Conservation (phyloP, 805 yeast species). For the Yamadazyma sp. region DNA sequence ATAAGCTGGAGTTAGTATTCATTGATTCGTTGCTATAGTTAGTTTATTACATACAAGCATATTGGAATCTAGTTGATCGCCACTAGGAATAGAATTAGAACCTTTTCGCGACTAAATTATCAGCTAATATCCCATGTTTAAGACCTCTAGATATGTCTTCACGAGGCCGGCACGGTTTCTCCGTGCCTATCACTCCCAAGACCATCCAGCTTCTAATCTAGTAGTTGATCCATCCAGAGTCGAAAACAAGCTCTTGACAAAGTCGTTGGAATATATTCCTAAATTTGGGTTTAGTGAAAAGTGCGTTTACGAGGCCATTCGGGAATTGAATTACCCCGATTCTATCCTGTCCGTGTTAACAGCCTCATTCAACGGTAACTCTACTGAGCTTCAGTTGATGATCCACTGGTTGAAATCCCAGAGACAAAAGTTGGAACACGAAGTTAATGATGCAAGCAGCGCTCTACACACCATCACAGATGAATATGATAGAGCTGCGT, state of each 20-base stretch:
- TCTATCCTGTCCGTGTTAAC: conserved; percentile 44
- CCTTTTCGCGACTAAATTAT: conserved; percentile 2
- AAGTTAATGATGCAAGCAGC: conserved; percentile 14
- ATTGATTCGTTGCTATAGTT: neutral
- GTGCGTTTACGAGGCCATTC: conserved; percentile 50
- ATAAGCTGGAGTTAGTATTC: conserved; percentile 8
- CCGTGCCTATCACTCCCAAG: conserved; percentile 32
- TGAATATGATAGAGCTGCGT: conserved; percentile 45
- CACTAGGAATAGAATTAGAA: conserved; percentile 2
- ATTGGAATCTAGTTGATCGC: conserved; percentile 4
- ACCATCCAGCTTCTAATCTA: conserved; percentile 35
- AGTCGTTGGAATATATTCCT: conserved; percentile 47
- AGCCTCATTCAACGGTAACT: conserved; percentile 37
- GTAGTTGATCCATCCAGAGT: conserved; percentile 32
- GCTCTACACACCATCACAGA: conserved; percentile 31
- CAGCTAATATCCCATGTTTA: conserved; percentile 7
- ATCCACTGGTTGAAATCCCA: conserved; percentile 48
- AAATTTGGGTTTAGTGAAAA: conserved; percentile 48
- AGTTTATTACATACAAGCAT: conserved; percentile 23
- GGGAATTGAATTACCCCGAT: conserved; percentile 52
- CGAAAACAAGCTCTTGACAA: conserved; percentile 42
- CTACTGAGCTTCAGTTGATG: conserved; percentile 58
- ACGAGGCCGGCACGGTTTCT: neutral
- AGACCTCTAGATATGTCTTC: conserved; percentile 1
- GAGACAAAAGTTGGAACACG: conserved; percentile 36